Evolutionary conservation across 352 stramenopile species (phyloP), one percentile per base, ranked within the genome.

Genomic region (Phytophthora sp.): DNA sequence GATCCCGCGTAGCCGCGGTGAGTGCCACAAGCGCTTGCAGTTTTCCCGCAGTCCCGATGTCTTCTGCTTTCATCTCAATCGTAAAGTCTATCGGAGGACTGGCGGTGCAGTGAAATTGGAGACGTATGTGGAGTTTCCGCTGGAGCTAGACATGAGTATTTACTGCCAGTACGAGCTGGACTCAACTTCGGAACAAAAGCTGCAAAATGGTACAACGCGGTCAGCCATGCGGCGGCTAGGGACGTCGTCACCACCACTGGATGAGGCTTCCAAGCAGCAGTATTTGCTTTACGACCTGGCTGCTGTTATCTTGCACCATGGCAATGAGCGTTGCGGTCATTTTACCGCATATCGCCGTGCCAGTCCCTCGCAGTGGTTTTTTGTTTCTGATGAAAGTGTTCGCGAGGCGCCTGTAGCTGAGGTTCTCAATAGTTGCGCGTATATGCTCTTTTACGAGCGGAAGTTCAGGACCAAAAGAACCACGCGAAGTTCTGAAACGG

Each of bases 381-480:
- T 92, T 42, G 74, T 94, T 37, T 96, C 88, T 44, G 88, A 96
- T 67, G 86, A 92, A 30, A 81, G 30, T 21, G 87, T 96, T 46
- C 77, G 81, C 35, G 68, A 82, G 18, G 88, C 74, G 5, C 65
- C 63, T 1, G 58, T 79, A 17, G 62, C 78, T 27, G 82, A 95
- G 51, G 87, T 96, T 39, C 64, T 92, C 31, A 60, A 60, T 21
- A 89, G 82, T 45, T 93, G 89, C 42, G 88, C 88, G 27, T 96
- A 96, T 72, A 93, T 96, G 84, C 58, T 96, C n/a, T 95, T 96
- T 59, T 96, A 96, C 69, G 85, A 95, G 63, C 88, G 87, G 20
- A 91, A 90, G 42, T 62, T 73, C 43, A 73, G 78, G 26, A 58
- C 69, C 15, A 82, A 79, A 67, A 62, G 53, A n/a, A 64, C 31